Conservation (phyloP, 495 filamentous ascomycete species). For the Pseudomonodictys pantanalensis region DNA sequence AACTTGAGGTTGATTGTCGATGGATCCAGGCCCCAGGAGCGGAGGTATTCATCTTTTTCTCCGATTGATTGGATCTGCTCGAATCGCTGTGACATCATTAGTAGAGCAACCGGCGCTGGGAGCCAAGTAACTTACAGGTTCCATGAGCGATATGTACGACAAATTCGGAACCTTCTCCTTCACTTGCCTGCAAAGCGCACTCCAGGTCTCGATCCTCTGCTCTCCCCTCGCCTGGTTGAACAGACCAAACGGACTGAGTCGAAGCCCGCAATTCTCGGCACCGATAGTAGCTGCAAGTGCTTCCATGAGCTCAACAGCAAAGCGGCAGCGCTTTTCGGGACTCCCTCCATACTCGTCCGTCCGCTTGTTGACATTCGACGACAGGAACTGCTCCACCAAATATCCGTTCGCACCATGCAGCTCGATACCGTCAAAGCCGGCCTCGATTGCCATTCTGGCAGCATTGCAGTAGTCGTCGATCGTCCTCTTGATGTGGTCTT, state of each 20-base stretch:
- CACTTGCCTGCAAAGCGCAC: conserved; percentile 47
- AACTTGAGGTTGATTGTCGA: conserved; percentile 39
- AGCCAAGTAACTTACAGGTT: conserved; percentile 46
- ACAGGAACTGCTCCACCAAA: conserved; percentile 40
- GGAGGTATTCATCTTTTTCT: conserved; percentile 48
- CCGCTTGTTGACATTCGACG: conserved; percentile 36
- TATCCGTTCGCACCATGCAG: conserved; percentile 42
- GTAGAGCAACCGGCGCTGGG: neutral
- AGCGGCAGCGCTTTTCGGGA: conserved; percentile 36
- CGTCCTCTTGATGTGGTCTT: conserved; percentile 46
- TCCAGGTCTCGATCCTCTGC: conserved; percentile 50
- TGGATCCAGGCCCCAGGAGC: conserved; percentile 44
- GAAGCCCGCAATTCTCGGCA: conserved; percentile 16
- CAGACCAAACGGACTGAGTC: conserved; percentile 41
- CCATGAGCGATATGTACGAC: conserved; percentile 54
- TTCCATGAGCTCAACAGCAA: conserved; percentile 40
- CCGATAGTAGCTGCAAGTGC: conserved; percentile 16
- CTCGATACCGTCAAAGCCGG: conserved; percentile 56
- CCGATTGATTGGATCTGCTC: conserved; percentile 49
- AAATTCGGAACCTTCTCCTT: conserved; percentile 35
- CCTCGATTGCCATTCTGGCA: conserved; percentile 42
- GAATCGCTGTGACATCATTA: conserved; percentile 41
- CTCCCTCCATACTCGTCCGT: conserved; percentile 41
- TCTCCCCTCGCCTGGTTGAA: conserved; percentile 50
- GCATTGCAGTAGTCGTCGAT: conserved; percentile 41